These are phyloP conservation scores for Papiliotrema terrestris DNA, from an alignment of 1,284 basidiomycete species.

Conservation along the genomic window DNA sequence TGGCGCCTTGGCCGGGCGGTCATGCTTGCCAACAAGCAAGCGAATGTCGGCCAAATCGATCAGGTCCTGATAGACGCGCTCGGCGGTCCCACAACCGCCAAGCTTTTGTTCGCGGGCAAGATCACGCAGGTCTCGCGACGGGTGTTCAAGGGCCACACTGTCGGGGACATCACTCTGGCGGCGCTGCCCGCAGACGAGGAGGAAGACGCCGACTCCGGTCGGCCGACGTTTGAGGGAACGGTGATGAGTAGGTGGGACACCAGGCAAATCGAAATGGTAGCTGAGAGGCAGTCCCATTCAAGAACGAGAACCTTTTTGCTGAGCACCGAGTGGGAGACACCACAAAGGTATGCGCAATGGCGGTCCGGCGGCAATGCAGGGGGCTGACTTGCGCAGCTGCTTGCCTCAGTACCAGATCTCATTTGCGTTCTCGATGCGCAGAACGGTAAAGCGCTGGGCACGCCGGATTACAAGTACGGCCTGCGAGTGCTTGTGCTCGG, in stretches of 20 bases:
- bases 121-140: constrained; percentile 55
- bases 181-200: constrained; percentile 53
- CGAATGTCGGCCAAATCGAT: constrained; percentile 29
- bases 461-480: constrained; percentile 51
- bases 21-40: constrained; percentile 51
- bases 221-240: not conserved
- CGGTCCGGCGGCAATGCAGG: too few species aligned
- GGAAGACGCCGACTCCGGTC: constrained; percentile 27
- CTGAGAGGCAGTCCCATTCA: constrained; percentile 52
- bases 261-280: not conserved
- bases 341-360: constrained; percentile 41
- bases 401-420: constrained; percentile 53
- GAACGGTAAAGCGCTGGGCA: constrained; percentile 52
- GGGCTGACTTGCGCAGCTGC: too few species aligned
- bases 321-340: constrained; percentile 46
- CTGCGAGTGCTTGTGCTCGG: constrained; percentile 57
- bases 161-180: constrained; percentile 54
- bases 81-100: constrained; percentile 54
- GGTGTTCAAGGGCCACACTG: constrained; percentile 54
- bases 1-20: constrained; percentile 57
- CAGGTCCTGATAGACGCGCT: constrained; percentile 52
- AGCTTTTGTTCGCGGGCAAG: constrained; percentile 58
- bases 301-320: constrained; percentile 57
- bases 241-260: constrained; percentile 1
- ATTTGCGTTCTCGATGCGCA: constrained; percentile 58